Conservation (phyloP, 2,329 filamentous ascomycete genomes). For the Xenosphaeropsis pyriputrescens region DNA sequence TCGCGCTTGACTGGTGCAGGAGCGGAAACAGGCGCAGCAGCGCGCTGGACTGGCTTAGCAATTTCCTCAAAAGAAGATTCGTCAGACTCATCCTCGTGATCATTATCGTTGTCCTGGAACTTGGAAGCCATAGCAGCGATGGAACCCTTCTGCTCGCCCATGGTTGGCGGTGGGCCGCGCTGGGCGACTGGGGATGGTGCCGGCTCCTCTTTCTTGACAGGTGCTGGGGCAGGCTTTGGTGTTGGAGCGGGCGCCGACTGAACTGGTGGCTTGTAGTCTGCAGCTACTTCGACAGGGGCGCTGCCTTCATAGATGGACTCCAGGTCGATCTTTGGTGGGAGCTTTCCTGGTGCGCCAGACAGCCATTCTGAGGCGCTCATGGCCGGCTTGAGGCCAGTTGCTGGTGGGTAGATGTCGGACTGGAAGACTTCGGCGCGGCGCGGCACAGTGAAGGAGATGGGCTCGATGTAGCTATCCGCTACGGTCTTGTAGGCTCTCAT, state of each 20-base stretch:
- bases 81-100: conserved; percentile 39
- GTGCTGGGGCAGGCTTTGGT: conserved; percentile 23
- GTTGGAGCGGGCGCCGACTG: conserved; percentile 27
- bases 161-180: conserved; percentile 44
- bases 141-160: conserved; percentile 76
- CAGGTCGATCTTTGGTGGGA: conserved; percentile 86
- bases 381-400: conserved; percentile 64
- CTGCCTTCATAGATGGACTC: conserved; percentile 82
- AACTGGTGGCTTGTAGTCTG: conserved; percentile 47
- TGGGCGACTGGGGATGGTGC: conserved; percentile 33
- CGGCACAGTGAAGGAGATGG: conserved; percentile 93
- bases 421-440: conserved; percentile 90
- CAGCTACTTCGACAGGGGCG: conserved; percentile 61
- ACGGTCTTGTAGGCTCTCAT: conserved; percentile 96
- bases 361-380: conserved; percentile 76
- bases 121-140: conserved; percentile 76
- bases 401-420: conserved; percentile 89
- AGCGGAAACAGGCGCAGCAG: conserved; percentile 17
- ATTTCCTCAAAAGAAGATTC: conserved; percentile 80
- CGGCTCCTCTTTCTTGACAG: conserved; percentile 33
- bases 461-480: conserved; percentile 87
- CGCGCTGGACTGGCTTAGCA: conserved; percentile 55
- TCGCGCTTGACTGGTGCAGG: conserved; percentile 8
- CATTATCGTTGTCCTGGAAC: conserved; percentile 60
- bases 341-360: conserved; percentile 56